Evolutionary conservation across 257 asterid genomes (phyloP).

Genomic region (Leptodermis oblonga): DNA sequence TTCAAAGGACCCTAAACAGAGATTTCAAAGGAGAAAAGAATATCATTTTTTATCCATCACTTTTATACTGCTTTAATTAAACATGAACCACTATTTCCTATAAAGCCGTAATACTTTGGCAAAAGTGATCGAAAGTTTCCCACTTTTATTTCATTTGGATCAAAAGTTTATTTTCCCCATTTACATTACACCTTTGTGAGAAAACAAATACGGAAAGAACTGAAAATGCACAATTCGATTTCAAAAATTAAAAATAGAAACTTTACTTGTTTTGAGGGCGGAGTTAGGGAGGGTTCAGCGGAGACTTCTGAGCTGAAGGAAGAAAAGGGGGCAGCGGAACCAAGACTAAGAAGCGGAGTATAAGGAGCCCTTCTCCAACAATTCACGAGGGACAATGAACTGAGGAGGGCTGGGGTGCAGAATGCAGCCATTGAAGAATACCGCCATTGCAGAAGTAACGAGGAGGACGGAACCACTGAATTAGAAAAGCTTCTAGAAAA

Average conservation of each 20-base stretch:
- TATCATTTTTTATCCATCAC: neutral
- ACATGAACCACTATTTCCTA: neutral
- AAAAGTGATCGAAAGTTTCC: neutral
- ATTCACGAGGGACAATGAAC: slow-evolving; percentile 1
- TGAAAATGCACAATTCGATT: neutral
- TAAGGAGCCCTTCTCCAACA: slow-evolving; percentile 5
- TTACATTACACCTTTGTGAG: neutral
- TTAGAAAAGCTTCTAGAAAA: slow-evolving; percentile 4
- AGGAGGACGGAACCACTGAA: neutral
- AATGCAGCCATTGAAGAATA: slow-evolving; percentile 6
- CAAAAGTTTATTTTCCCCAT: neutral
- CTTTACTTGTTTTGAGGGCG: slow-evolving; percentile 19
- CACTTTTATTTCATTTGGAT: neutral
- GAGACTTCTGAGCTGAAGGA: slow-evolving; percentile 11
- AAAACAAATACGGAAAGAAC: neutral
- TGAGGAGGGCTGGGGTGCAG: slow-evolving; percentile 2
- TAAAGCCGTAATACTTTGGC: neutral
- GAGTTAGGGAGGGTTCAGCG: neutral
- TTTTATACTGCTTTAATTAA: neutral
- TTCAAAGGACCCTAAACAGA: slow-evolving; percentile 62
- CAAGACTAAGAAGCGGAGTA: neutral
- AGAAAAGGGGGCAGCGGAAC: slow-evolving; percentile 11
- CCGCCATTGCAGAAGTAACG: slow-evolving; percentile 8
- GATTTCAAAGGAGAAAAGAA: neutral
- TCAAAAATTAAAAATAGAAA: neutral